Evolutionary conservation across 129 eudicot genomes (phyloP), one percentile per base, ranked within the genome.

Genomic region (Pseudognaphalium luteoalbum): DNA sequence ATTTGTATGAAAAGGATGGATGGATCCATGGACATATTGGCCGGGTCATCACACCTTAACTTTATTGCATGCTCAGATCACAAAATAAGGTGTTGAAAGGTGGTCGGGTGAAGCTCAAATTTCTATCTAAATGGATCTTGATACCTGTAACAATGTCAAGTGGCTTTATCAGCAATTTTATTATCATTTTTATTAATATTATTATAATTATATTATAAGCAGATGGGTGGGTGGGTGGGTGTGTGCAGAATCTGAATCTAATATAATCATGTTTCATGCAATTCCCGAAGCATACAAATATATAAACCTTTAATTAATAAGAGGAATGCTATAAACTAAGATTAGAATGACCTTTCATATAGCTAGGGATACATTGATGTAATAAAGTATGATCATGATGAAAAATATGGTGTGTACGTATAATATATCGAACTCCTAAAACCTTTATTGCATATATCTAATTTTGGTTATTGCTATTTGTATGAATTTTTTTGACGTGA

Each of bases 71-170:
- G n/a, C 71, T 75, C 79, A 44, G 69, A 59, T 70, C 71, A 70
- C 76, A 60, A 78, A 59, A 70, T 70, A 33, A 22, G 67, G 30
- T 25, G 76, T 78, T 78, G 81, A 70, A 78, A 78, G 70, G 52
- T 78, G 76, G 81, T 78, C 76, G 69, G 75, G 70, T 70, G 70
- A 59, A 78, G 76, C 81, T 78, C 76, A 42, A 42, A 29, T 70
- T 60, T 62, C 71, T 71, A 78, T 59, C 73, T 70, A 78, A 78
- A 41, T 44, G 64, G 81, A 44, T 70, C 81, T 78, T 78, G 76
- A 60, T 63, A 77, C 81, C 81, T 77, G 76, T 59, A 77, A 77
- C 57, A 54, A 44, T 16, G 61, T 78, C 71, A 70, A 59, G 33
- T 61, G 76, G 41, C 59, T 16, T 42, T 62, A 78, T 59, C 61